A percentile compares a stretch with the other conserved stretches of the same genome.
These are phyloP conservation scores for Calonectria naviculata DNA, from an alignment of 2,329 filamentous ascomycete species.

Conservation along the genomic window DNA sequence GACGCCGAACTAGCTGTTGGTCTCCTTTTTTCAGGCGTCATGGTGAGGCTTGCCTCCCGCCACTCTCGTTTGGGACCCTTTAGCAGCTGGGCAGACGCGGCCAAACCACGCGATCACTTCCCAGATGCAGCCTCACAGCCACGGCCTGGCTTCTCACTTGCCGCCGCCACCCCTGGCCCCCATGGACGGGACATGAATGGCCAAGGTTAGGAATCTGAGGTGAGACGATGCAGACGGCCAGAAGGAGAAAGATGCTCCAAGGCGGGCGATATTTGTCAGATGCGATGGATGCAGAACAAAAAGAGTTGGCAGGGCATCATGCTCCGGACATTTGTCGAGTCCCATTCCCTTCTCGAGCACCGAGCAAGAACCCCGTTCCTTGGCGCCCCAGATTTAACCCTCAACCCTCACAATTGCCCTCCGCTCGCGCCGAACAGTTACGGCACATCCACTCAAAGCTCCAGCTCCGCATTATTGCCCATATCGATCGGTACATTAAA, in stretches of 20 bases:
- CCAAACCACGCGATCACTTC: constrained; percentile 41
- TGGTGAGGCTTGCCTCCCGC: background rate
- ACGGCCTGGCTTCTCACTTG: background rate
- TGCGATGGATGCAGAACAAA: background rate
- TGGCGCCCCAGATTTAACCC: background rate
- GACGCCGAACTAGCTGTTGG: background rate
- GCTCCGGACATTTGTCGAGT: background rate
- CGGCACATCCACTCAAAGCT: constrained; percentile 4
- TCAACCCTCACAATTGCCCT: background rate
- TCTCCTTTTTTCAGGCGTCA: constrained; percentile 2
- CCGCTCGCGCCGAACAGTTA: background rate
- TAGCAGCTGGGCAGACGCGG: background rate
- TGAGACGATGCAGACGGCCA: background rate
- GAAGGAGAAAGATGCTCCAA: background rate
- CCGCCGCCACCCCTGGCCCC: background rate
- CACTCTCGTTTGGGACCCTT: background rate
- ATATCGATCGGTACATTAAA: constrained; percentile 6
- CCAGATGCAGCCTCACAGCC: constrained; percentile 28
- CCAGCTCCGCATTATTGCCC: background rate
- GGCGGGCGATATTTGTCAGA: background rate
- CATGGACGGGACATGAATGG: background rate
- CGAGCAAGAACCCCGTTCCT: background rate
- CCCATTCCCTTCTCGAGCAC: background rate
- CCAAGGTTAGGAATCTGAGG: background rate
- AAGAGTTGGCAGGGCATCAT: background rate